phyloP scores from a whole-genome alignment of 208 protist species.

The Crithidia fasciculata region DNA sequence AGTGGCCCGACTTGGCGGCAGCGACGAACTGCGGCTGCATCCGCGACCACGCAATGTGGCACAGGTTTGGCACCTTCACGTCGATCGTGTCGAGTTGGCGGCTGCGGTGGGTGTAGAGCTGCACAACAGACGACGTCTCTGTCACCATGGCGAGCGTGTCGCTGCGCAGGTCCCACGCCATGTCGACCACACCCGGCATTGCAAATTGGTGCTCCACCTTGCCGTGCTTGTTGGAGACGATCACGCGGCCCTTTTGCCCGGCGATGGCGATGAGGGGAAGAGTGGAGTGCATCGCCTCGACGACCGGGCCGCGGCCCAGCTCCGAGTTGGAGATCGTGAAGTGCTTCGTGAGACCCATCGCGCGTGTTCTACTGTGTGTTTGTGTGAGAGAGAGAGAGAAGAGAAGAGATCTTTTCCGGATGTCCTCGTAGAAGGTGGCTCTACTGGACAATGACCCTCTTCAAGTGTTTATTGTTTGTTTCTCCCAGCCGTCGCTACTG shows the following conservation, averaged over 20 bases:
- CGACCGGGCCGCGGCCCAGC: constrained; percentile 71
- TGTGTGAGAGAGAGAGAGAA: background rate
- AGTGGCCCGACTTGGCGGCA: constrained; percentile 89
- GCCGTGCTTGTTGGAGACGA: constrained; percentile 80
- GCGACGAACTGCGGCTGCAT: constrained; percentile 81
- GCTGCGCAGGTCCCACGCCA: constrained; percentile 91
- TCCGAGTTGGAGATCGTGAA: constrained; percentile 62
- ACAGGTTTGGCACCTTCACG: constrained; percentile 87
- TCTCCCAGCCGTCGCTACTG: too few species aligned
- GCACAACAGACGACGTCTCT: constrained; percentile 56
- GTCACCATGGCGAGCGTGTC: constrained; percentile 93
- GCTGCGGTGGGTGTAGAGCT: constrained; percentile 82
- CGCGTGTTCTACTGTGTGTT: background rate
- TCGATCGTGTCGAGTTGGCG: constrained; percentile 82
- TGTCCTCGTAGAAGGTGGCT: too few species aligned
- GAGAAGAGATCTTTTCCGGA: background rate
- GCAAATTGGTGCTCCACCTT: constrained; percentile 83
- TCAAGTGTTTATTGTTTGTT: background rate
- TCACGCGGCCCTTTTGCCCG: constrained; percentile 79
- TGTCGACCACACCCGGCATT: constrained; percentile 58
- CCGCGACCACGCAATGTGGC: constrained; percentile 89
- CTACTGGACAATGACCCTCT: too few species aligned
- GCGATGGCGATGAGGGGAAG: constrained; percentile 75
- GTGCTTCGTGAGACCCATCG: constrained; percentile 81
- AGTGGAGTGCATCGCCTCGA: constrained; percentile 79